phyloP scores from a whole-genome alignment of 2,329 filamentous ascomycete genomes.

The Trichoderma asperellum region DNA sequence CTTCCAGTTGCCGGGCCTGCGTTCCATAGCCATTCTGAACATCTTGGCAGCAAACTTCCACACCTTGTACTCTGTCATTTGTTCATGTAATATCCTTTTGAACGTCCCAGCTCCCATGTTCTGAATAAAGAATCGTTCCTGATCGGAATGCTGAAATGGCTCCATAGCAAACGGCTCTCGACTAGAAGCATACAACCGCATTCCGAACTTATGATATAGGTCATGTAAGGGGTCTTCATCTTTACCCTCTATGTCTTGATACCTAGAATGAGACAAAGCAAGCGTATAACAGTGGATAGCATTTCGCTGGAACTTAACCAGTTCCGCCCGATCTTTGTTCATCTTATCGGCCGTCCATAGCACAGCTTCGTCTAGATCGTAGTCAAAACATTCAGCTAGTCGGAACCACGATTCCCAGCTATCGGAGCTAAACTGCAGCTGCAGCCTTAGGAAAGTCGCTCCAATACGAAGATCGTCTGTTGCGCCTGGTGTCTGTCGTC shows the following conservation, averaged over 20 bases:
- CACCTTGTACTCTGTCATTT: conserved; percentile 63
- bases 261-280: conserved; percentile 59
- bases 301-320: conserved; percentile 75
- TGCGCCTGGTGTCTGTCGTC: conserved; percentile 75
- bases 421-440: conserved; percentile 79
- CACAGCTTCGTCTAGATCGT: conserved; percentile 83
- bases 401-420: conserved; percentile 92
- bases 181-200: conserved; percentile 65
- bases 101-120: conserved; percentile 54
- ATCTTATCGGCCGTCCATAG: conserved; percentile 91
- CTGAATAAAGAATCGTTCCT: conserved; percentile 62
- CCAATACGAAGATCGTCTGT: conserved; percentile 85
- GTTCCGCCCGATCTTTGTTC: conserved; percentile 77
- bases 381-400: conserved; percentile 83
- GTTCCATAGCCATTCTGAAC: conserved; percentile 59
- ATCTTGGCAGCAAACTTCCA: conserved; percentile 64
- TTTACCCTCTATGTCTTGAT: conserved; percentile 48
- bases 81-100: conserved; percentile 55
- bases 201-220: conserved; percentile 63
- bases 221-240: conserved; percentile 61
- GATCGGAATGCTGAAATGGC: conserved; percentile 60
- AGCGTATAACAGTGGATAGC: conserved; percentile 80
- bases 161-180: conserved; percentile 67
- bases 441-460: conserved; percentile 76
- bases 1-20: conserved; percentile 62